Conservation (phyloP, 2,329 filamentous ascomycete species). For the Talaromyces funiculosus region DNA sequence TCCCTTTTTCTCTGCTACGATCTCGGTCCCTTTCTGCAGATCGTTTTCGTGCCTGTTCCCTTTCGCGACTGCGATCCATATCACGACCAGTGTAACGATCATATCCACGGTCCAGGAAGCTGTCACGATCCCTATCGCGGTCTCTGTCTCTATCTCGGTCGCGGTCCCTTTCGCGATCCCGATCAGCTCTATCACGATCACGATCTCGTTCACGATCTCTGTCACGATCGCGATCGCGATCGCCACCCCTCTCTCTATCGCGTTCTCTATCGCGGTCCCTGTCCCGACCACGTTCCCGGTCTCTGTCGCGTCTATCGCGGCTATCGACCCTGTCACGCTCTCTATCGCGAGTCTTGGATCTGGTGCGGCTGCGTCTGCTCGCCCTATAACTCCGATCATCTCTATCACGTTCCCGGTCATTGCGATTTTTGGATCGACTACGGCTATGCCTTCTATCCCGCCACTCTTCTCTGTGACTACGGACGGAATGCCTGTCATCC, state of each 20-base stretch:
- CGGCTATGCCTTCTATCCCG: conserved; percentile 14
- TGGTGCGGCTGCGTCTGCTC: conserved; percentile 22
- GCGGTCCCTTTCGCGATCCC: conserved; percentile 29
- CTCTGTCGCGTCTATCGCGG: conserved; percentile 22
- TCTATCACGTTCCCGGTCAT: conserved; percentile 26
- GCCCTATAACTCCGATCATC: conserved; percentile 19
- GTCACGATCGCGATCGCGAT: conserved; percentile 20
- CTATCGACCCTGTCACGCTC: conserved; percentile 29
- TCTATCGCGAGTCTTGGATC: conserved; percentile 21
- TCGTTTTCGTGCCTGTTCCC: conserved; percentile 14
- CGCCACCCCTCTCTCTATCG: conserved; percentile 20
- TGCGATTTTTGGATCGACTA: conserved; percentile 25
- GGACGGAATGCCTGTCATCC: conserved; percentile 11
- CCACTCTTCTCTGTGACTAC: conserved; percentile 10
- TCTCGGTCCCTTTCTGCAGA: conserved; percentile 15
- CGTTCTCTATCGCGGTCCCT: conserved; percentile 26
- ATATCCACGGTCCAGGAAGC: conserved; percentile 26
- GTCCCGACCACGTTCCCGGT: conserved; percentile 22
- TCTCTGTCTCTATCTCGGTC: conserved; percentile 24
- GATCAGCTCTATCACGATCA: conserved; percentile 23
- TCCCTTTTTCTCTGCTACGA: conserved; percentile 16
- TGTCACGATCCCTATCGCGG: conserved; percentile 24
- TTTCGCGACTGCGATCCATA: conserved; percentile 21
- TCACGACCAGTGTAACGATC: conserved; percentile 25
- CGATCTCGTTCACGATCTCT: conserved; percentile 25